Percentiles rank a stretch among this genome's conserved stretches.
These are phyloP conservation scores for Gliomastix tumulicola DNA, from an alignment of 2,329 filamentous ascomycete species.

Conservation along the genomic window DNA sequence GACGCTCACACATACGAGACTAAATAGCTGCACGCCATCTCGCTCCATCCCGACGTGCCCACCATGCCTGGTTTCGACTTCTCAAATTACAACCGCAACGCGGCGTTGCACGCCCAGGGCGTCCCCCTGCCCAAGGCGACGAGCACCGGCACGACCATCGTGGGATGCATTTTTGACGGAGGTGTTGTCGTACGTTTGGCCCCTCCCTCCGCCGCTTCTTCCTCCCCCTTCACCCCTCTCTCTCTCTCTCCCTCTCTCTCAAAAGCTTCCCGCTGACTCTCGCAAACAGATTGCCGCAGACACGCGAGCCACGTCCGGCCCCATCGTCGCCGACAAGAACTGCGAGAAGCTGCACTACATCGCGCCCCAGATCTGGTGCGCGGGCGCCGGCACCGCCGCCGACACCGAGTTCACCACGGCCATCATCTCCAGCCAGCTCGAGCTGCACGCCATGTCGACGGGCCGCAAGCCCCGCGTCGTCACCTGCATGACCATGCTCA, in stretches of 20 bases:
- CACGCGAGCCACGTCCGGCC: constrained; percentile 92
- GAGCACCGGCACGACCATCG: constrained; percentile 97
- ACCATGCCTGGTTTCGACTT: constrained; percentile 98
- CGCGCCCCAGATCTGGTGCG: constrained; percentile 97
- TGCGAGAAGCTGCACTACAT: constrained; percentile 99
- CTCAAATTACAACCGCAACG: constrained; percentile 99
- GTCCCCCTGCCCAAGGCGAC: constrained; percentile 95
- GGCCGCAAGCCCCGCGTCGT: constrained; percentile 95
- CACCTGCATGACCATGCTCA: constrained; percentile 98
- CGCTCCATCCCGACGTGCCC: constrained; percentile 8
- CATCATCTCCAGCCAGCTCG: constrained; percentile 96
- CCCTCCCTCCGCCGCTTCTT: too few species aligned
- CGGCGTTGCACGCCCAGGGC: constrained; percentile 86
- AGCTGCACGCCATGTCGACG: constrained; percentile 93
- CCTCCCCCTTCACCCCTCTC: neutral
- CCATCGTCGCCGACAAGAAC: constrained; percentile 99
- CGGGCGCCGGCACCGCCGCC: constrained; percentile 92
- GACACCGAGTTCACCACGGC: constrained; percentile 99
- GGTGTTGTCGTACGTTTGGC: constrained; percentile 81
- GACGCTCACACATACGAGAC: too few species aligned
- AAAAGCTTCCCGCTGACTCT: neutral
- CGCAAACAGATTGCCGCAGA: constrained; percentile 79
- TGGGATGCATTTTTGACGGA: constrained; percentile 92
- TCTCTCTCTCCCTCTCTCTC: neutral
- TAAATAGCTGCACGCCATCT: too few species aligned